Base-by-base conservation (phyloP, 2,329 filamentous ascomycete genomes). In the Clathrospora elynae region DNA sequence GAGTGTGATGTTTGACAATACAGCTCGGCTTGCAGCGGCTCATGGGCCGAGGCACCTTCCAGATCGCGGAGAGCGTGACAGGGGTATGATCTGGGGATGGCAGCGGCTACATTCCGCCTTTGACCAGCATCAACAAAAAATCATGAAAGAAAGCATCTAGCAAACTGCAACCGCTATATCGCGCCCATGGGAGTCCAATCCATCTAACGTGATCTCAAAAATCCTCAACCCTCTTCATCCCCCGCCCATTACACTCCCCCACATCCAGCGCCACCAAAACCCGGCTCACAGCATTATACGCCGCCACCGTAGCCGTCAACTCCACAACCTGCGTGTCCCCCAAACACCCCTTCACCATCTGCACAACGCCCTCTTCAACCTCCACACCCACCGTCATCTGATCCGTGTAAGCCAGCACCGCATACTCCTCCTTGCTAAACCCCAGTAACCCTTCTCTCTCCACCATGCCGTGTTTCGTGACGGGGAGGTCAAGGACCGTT, bases 211-310 rank as follows among this genome's bases (percentile, higher is more conserved):
- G n/a, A n/a, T n/a, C 38, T 41, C 35, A 63, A 35, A 68, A 31
- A 11, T 69, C 66, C 19, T 59, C 42, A 1, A 68, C 60, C 28
- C 39, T 42, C 58, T 63, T 66, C 66, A 70, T 64, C 8, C n/a
- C 40, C 40, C 52, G 46, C 34, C 48, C 59, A 51, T 71, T 71
- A 50, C 67, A 71, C 61, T 76, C 73, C 1, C 73, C 73, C 29
- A 75, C 87, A 73, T 93, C 85, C 48, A 95, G 69, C 20, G 89
- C 89, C 16, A 95, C 88, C 58, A 93, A 70, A 62, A 93, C 92
- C 41, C 89, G 78, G 67, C 86, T 90, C 18, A 93, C 88, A 62
- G 87, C 90, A 67, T 95, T 93, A 69, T 93, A 95, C 46, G 81
- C 83, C 8, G 87, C 88, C 42, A 89, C 81, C 23, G 86, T 90